These are phyloP conservation scores for Umbelopsis sp. DNA, from an alignment of 192 early-diverging fungal genomes.

Conservation along the genomic window DNA sequence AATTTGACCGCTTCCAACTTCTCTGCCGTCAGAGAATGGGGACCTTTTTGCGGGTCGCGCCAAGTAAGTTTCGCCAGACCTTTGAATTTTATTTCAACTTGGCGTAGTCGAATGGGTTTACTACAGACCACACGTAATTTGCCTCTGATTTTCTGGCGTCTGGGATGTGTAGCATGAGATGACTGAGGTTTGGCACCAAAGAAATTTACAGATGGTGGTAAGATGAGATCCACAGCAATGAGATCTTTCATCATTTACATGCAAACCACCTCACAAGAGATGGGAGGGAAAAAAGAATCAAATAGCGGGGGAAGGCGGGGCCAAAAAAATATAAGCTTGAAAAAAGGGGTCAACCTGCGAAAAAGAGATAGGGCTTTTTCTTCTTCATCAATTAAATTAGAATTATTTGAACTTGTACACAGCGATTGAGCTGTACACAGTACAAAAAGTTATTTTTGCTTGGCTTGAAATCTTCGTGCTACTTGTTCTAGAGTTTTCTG, in stretches of 20 bases:
- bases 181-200: constrained; percentile 20
- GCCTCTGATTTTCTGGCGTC: constrained; percentile 38
- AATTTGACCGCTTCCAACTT: constrained; percentile 26
- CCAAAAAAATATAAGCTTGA: neutral
- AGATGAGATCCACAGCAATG: constrained; percentile 30
- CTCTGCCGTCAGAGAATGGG: constrained; percentile 12
- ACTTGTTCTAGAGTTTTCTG: constrained; percentile 20
- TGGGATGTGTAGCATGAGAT: constrained; percentile 27
- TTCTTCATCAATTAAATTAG: too few species aligned
- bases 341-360: too few species aligned
- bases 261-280: neutral
- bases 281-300: neutral
- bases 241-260: constrained; percentile 28
- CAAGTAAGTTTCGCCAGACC: constrained; percentile 28
- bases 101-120: constrained; percentile 26
- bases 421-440: too few species aligned
- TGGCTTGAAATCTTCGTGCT: constrained; percentile 1
- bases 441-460: neutral
- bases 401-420: too few species aligned
- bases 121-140: constrained; percentile 36
- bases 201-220: constrained; percentile 26
- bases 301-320: neutral
- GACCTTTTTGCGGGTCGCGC: constrained; percentile 24
- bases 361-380: too few species aligned
- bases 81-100: constrained; percentile 36